These are phyloP conservation scores for Quercus tomentella DNA, from an alignment of 331 rosid species.

Conservation along the genomic window DNA sequence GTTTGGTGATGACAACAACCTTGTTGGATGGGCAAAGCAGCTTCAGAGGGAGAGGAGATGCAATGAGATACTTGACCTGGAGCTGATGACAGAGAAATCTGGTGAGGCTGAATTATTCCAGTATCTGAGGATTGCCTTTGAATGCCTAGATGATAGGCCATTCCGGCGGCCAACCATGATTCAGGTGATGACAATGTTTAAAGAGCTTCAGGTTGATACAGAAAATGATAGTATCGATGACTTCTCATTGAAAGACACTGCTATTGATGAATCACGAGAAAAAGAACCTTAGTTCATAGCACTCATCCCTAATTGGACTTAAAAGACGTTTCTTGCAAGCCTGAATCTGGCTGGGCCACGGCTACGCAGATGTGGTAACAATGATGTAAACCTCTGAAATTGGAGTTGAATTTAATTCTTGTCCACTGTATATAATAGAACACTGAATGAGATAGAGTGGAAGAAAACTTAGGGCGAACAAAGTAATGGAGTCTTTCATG, in stretches of 20 bases:
- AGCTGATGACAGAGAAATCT: constrained; percentile 35
- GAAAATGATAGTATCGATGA: constrained; percentile 53
- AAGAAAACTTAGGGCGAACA: neutral
- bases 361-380: neutral
- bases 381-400: neutral
- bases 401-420: constrained; percentile 8
- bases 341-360: constrained; percentile 9
- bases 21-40: constrained; percentile 81
- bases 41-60: constrained; percentile 52
- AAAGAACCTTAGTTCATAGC: constrained; percentile 1
- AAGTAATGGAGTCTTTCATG: constrained; percentile 9
- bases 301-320: neutral
- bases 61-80: constrained; percentile 56
- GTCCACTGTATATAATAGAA: constrained; percentile 33
- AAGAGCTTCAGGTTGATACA: constrained; percentile 67
- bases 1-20: constrained; percentile 79
- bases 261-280: constrained; percentile 46
- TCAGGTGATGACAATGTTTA: constrained; percentile 76
- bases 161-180: constrained; percentile 74
- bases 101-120: constrained; percentile 46
- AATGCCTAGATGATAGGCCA: constrained; percentile 68
- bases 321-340: neutral
- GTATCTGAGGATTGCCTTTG: constrained; percentile 61
- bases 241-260: constrained; percentile 46
- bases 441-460: constrained; percentile 15